Evolutionary conservation across 2,329 filamentous ascomycete species (phyloP).

Genomic region (Chalaropsis ovoidea): DNA sequence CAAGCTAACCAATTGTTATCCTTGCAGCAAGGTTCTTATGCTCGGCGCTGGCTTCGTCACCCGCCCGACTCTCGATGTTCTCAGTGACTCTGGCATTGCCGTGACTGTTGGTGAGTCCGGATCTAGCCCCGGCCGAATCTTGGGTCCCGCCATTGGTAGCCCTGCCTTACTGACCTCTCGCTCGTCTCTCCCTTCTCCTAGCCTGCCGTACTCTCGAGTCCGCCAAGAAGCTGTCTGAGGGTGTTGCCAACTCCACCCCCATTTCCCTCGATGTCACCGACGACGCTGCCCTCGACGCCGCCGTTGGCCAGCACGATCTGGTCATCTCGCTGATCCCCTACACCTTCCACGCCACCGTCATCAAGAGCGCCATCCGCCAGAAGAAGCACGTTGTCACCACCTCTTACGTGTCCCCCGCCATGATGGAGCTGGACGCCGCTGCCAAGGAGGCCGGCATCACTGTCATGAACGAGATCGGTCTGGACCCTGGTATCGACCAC

Average conservation of each 20-base stretch:
- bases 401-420: conserved; percentile 82
- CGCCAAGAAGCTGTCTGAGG: conserved; percentile 63
- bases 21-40: conserved; percentile 24
- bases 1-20: conserved; percentile 8
- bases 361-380: conserved; percentile 82
- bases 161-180: not conserved
- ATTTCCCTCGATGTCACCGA: conserved; percentile 80
- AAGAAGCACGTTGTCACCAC: conserved; percentile 98
- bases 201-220: conserved; percentile 72
- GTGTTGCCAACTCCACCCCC: conserved; percentile 61
- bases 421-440: conserved; percentile 75
- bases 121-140: not conserved
- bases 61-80: conserved; percentile 54
- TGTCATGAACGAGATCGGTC: conserved; percentile 93
- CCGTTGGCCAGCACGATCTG: conserved; percentile 68
- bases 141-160: not conserved
- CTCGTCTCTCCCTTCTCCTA: conserved; percentile 31
- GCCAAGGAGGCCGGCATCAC: conserved; percentile 87
- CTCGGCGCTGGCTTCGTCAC: conserved; percentile 49
- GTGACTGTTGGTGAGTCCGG: conserved; percentile 53
- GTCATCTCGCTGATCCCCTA: conserved; percentile 83
- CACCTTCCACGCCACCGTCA: conserved; percentile 76
- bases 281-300: conserved; percentile 64
- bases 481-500: conserved; percentile 63
- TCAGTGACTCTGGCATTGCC: conserved; percentile 48